Evolutionary conservation across 2,329 filamentous ascomycete genomes (phyloP).

Genomic region (Fusarium hostae): DNA sequence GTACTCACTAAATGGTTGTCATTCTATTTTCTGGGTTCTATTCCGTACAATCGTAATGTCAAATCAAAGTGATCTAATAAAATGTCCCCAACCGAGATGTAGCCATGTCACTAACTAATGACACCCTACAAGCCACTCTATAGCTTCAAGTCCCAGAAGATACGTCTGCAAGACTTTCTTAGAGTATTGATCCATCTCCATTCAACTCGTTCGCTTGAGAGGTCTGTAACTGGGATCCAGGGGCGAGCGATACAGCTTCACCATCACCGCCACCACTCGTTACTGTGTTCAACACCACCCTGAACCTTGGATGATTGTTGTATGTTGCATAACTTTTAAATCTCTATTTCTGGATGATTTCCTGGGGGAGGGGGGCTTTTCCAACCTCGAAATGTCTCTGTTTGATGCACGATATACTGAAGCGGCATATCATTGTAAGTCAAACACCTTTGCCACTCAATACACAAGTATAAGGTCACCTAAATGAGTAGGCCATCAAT

Average conservation of each 20-base stretch:
- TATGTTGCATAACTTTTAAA: not conserved
- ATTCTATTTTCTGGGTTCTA: not conserved
- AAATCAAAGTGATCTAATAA: not conserved
- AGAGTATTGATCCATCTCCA: too few species aligned
- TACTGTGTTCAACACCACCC: not conserved
- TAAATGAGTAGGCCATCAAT: too few species aligned
- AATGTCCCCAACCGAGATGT: not conserved
- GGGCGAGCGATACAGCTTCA: not conserved
- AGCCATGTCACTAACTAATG: not conserved
- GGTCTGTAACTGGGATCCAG: not conserved
- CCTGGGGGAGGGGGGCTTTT: not conserved
- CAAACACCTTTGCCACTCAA: not conserved
- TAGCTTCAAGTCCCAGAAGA: not conserved
- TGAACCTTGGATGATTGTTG: not conserved
- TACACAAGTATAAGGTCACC: not conserved
- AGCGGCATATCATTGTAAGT: too few species aligned
- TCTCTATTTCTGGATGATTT: not conserved
- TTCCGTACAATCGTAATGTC: not conserved
- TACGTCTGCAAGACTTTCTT: not conserved
- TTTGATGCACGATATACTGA: not conserved
- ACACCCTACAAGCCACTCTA: not conserved
- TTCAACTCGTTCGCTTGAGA: not conserved
- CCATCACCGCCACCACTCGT: not conserved
- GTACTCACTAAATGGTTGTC: not conserved
- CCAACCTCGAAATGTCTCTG: not conserved